Evolutionary conservation across 2,329 filamentous ascomycete species (phyloP), one percentile per base, ranked within the genome.

Genomic region (Tolypocladium ovalisporum): DNA sequence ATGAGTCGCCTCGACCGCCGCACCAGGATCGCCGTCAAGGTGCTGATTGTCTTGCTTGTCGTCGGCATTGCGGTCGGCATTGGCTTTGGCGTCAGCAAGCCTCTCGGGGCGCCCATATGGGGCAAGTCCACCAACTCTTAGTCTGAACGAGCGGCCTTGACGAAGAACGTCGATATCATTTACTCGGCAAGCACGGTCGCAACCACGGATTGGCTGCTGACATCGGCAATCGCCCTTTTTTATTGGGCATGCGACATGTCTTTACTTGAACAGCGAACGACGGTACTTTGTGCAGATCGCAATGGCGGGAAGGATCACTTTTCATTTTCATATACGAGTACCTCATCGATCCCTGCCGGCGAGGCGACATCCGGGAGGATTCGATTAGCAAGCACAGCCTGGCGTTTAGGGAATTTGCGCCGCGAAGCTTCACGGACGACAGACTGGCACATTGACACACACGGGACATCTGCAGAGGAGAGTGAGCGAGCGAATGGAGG

Each of bases 41-140:
- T 85, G n/a, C 62, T 77, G 49, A 77, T 84, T 53, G 73, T 73
- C 3, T 61, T 82, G 5, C 66, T 84, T 32, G 72, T 84, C 24
- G 66, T 84, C 6, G 80, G 80, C 54, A 67, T 79, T 54, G 81
- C 78, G 17, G 75, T 84, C 12, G 79, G 74, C 49, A 71, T 86
- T 27, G 83, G 83, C 27, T 75, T 86, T 52, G 83, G 83, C 54
- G 74, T 86, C 62, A 84, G 81, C 74, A 85, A 82, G 68, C 77
- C 81, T 3, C 72, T 85, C 1, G 78, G 79, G 15, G 82, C 82
- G n/a, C 75, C 76, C 19, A 81, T 85, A 62, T 85, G 82, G 82
- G 69, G 75, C 29, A 52, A 35, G 19, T 1, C 47, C n/a, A 5
- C 8, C 27, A 34, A 22, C 19, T 34, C 47, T 6, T 52, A 52